Percentiles rank a stretch among this genome's conserved stretches.
phyloP scores from a whole-genome alignment of 129 eudicot species.

The Oenanthe sinensis region DNA sequence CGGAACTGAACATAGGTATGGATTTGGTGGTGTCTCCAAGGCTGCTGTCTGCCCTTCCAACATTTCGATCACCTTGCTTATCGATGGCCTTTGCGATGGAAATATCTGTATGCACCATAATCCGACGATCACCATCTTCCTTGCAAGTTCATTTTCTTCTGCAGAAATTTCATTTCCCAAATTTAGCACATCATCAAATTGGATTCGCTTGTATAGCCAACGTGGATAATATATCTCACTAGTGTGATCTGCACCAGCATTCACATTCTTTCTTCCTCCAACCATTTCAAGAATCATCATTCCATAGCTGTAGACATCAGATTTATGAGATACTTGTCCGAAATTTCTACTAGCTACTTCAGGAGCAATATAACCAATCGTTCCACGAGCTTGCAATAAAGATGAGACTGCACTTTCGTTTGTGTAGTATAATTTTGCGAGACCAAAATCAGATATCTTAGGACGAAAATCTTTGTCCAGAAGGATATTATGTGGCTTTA shows the following conservation, averaged over 20 bases:
- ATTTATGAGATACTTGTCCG: conserved; percentile 7
- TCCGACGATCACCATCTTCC: conserved; percentile 50
- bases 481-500: conserved; percentile 7
- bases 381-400: conserved; percentile 11
- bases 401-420: conserved; percentile 5
- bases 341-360: conserved; percentile 6
- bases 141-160: conserved; percentile 27
- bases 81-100: conserved; percentile 44
- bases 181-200: conserved; percentile 7
- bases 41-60: conserved; percentile 36
- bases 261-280: neutral
- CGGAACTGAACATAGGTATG: conserved; percentile 19
- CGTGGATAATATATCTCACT: conserved; percentile 44
- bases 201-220: conserved; percentile 36
- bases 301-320: neutral
- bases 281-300: conserved; percentile 10
- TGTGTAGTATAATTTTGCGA: neutral
- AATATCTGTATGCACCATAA: conserved; percentile 49
- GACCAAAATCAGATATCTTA: conserved; percentile 18
- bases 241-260: neutral
- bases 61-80: conserved; percentile 49
- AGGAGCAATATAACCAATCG: conserved; percentile 15
- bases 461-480: conserved; percentile 8
- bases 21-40: conserved; percentile 37
- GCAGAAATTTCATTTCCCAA: neutral